Evolutionary conservation across 352 stramenopile genomes (phyloP).

Genomic region (Pythium angustatum): DNA sequence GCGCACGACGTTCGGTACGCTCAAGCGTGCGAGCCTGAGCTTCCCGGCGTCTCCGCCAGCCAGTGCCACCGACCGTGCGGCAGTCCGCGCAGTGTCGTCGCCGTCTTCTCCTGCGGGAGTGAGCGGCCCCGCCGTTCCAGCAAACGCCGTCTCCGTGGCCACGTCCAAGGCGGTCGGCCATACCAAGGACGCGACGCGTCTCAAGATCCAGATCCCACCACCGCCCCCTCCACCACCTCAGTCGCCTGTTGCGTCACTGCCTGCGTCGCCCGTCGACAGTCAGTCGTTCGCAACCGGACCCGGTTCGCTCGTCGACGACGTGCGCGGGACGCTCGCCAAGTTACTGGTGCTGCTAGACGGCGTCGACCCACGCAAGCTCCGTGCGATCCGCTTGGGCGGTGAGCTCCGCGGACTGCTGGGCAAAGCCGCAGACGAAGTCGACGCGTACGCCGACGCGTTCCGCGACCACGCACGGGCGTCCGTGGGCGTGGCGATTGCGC

Average conservation of each 20-base stretch:
- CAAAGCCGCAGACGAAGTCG: constrained; percentile 80
- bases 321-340: constrained; percentile 40
- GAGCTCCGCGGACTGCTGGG: constrained; percentile 75
- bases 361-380: constrained; percentile 63
- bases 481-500: constrained; percentile 61
- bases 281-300: constrained; percentile 12
- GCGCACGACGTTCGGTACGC: constrained; percentile 44
- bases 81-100: too few species aligned
- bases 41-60: constrained; percentile 15
- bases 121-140: too few species aligned
- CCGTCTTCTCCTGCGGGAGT: too few species aligned
- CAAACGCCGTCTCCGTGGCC: background rate
- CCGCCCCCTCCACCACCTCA: background rate
- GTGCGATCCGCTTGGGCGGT: constrained; percentile 59
- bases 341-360: constrained; percentile 58
- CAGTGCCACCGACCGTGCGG: background rate
- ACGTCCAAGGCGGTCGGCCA: constrained; percentile 22
- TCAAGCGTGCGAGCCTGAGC: constrained; percentile 43
- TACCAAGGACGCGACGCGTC: constrained; percentile 5
- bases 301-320: constrained; percentile 24
- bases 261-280: background rate
- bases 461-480: constrained; percentile 42
- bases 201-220: constrained; percentile 22
- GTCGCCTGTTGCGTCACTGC: too few species aligned
- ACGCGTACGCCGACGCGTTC: constrained; percentile 63